Conservation (phyloP, 768 basidiomycete species). For the Collybiopsis confluens region DNA sequence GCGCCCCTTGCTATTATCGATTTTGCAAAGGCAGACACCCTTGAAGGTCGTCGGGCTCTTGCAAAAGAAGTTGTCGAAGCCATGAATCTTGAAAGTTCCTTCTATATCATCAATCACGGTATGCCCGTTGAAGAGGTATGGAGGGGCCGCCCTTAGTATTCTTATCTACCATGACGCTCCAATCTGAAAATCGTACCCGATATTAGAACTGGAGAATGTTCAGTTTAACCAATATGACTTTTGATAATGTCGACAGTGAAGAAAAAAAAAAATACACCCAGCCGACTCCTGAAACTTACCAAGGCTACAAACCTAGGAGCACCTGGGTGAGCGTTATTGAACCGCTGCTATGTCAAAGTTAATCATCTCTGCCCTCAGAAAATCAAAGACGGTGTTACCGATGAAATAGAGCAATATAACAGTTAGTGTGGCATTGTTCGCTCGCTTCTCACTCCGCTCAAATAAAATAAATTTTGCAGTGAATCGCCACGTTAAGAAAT, state of each 20-base stretch:
- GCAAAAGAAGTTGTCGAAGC: conserved; percentile 40
- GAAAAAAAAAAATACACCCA: conserved; percentile 41
- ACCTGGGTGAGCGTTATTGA: conserved; percentile 41
- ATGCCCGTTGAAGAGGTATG: conserved; percentile 36
- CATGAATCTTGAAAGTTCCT: conserved; percentile 40
- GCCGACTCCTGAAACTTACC: conserved; percentile 43
- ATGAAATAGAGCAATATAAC: conserved; percentile 63
- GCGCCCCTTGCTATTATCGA: conserved; percentile 54
- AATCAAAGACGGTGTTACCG: conserved; percentile 56
- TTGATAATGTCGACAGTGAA: conserved; percentile 32
- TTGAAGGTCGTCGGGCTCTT: conserved; percentile 32
- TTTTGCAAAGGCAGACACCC: conserved; percentile 34
- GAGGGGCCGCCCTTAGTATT: background rate
- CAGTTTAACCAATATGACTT: conserved; percentile 44
- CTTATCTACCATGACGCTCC: too few relatives aligned
- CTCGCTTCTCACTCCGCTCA: too few relatives aligned
- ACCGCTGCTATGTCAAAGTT: background rate
- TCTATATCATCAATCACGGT: conserved; percentile 47
- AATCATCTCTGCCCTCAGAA: conserved; percentile 31
- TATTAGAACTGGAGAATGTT: conserved; percentile 44
- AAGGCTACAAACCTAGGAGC: conserved; percentile 51
- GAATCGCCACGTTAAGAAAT: conserved; percentile 42
- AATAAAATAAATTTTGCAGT: conserved; percentile 27
- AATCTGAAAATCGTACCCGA: background rate
- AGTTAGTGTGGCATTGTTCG: conserved; percentile 29